These are phyloP conservation scores for Lecanoromycetidae sp. DNA, from an alignment of 2,329 filamentous ascomycete genomes.

Conservation along the genomic window DNA sequence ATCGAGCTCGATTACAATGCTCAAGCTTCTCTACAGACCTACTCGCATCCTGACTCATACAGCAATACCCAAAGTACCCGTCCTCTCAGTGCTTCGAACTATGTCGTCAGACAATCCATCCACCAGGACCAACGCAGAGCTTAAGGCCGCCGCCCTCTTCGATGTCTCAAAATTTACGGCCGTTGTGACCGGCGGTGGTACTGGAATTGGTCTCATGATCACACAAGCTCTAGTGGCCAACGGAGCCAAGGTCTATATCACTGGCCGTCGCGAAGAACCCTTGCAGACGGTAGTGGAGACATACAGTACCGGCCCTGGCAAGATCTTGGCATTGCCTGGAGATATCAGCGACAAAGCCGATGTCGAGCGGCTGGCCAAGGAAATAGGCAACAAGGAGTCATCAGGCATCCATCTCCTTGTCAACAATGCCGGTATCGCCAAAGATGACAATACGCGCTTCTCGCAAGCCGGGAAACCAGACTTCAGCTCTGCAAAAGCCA, in stretches of 20 bases:
- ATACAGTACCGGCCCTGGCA: slow-evolving; percentile 35
- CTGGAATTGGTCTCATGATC: slow-evolving; percentile 37
- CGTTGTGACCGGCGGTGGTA: slow-evolving; percentile 36
- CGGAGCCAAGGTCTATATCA: slow-evolving; percentile 38
- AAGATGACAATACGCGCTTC: slow-evolving; percentile 41
- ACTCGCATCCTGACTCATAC: neutral
- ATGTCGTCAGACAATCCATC: slow-evolving; percentile 11
- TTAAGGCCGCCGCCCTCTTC: slow-evolving; percentile 23
- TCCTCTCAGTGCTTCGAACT: slow-evolving; percentile 4
- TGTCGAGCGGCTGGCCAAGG: slow-evolving; percentile 35
- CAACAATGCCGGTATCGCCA: slow-evolving; percentile 23
- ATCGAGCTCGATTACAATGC: neutral
- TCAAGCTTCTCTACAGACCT: neutral
- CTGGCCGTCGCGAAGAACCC: slow-evolving; percentile 34
- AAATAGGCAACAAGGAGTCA: slow-evolving; percentile 41
- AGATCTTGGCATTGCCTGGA: slow-evolving; percentile 33
- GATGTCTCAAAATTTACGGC: slow-evolving; percentile 25
- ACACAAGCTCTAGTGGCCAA: slow-evolving; percentile 36
- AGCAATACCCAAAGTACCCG: neutral
- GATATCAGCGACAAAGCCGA: slow-evolving; percentile 43
- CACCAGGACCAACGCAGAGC: slow-evolving; percentile 18
- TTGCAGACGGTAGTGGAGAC: slow-evolving; percentile 36
- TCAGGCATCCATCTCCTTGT: slow-evolving; percentile 39
- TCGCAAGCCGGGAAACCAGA: slow-evolving; percentile 38
- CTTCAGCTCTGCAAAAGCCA: slow-evolving; percentile 34